These are phyloP conservation scores for Fusarium sp. DNA, from an alignment of 2,329 filamentous ascomycete species.

Conservation along the genomic window DNA sequence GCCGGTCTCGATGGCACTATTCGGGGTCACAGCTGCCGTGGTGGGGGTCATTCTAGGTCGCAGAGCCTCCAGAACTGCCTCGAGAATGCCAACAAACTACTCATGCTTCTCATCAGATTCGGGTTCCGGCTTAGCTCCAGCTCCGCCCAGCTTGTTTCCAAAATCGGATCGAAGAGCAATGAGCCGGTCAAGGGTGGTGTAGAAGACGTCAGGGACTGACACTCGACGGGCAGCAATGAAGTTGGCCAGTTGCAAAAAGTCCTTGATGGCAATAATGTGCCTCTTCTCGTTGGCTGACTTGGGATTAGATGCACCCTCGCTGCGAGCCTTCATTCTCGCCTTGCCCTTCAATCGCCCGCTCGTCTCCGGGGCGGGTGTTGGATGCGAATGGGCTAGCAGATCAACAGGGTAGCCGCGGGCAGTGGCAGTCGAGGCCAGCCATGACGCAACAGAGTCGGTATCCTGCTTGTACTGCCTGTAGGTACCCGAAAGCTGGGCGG, in stretches of 20 bases:
- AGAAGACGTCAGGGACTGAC: conserved; percentile 44
- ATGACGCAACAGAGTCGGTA: conserved; percentile 27
- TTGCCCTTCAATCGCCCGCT: neutral
- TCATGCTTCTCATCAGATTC: conserved; percentile 45
- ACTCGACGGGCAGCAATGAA: conserved; percentile 45
- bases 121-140: conserved; percentile 22
- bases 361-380: neutral
- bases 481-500: conserved; percentile 38
- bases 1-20: conserved; percentile 47
- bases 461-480: conserved; percentile 45
- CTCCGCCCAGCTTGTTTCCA: conserved; percentile 26
- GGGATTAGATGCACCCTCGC: neutral
- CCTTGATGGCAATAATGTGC: conserved; percentile 52
- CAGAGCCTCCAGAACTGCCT: conserved; percentile 50
- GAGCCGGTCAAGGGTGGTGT: conserved; percentile 50
- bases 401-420: conserved; percentile 47
- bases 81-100: conserved; percentile 51
- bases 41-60: conserved; percentile 28
- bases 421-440: conserved; percentile 57
- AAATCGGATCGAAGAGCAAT: conserved; percentile 52
- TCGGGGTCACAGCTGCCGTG: neutral
- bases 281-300: conserved; percentile 1
- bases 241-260: conserved; percentile 54
- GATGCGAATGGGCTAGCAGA: conserved; percentile 15
- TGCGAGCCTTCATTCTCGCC: neutral